phyloP scores from a whole-genome alignment of 192 early-diverging fungal genomes.

The Coemansia sp. region DNA sequence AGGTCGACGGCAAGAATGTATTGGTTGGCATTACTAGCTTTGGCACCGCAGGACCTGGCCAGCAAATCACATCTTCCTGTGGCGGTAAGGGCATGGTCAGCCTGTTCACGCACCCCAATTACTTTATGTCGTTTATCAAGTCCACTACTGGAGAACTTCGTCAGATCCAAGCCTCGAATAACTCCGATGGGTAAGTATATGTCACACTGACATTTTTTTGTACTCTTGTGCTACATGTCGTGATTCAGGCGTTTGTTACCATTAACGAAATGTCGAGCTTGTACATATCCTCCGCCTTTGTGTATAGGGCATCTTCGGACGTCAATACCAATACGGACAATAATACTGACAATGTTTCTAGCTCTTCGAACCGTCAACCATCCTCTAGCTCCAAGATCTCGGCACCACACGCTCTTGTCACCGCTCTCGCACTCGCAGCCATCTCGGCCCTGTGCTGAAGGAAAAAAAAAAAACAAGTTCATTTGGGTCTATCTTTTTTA shows the following conservation, averaged over 20 bases:
- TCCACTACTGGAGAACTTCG: slow-evolving; percentile 38
- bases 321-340: background rate
- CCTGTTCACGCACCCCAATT: slow-evolving; percentile 50
- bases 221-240: background rate
- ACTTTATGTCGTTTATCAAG: slow-evolving; percentile 52
- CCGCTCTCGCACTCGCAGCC: background rate
- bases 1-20: slow-evolving; percentile 36
- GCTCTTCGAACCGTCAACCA: background rate
- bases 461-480: background rate
- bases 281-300: background rate
- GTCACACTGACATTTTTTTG: background rate
- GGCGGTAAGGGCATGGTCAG: slow-evolving; percentile 54
- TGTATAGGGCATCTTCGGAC: slow-evolving; percentile 11
- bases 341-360: background rate
- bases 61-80: slow-evolving; percentile 36
- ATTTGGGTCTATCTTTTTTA: background rate
- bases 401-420: background rate
- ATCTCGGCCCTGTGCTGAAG: background rate
- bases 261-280: slow-evolving; percentile 1
- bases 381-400: slow-evolving; percentile 4
- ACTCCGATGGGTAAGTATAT: slow-evolving; percentile 35
- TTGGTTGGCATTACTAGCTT: slow-evolving; percentile 57
- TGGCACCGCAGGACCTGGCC: slow-evolving; percentile 44
- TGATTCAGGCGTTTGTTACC: background rate
- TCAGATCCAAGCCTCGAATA: slow-evolving; percentile 24